Conservation (phyloP, 164 flowering plant species). For the Litsea cubeba region DNA sequence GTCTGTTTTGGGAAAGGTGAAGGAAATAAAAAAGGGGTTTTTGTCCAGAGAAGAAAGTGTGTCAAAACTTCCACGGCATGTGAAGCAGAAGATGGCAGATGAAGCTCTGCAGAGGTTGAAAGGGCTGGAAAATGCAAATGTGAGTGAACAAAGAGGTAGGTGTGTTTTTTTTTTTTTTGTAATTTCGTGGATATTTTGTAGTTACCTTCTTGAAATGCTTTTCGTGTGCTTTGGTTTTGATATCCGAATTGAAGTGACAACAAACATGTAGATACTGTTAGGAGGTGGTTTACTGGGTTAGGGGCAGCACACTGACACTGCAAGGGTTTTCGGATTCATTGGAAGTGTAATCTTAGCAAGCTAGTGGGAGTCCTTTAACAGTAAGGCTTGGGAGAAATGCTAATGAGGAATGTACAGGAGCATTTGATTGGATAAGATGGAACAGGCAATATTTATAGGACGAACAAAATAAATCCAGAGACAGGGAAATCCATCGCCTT, state of each 20-base stretch:
- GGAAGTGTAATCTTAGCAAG: not conserved
- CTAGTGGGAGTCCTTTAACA: not conserved
- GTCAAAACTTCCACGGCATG: conserved; percentile 33
- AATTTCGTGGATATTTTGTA: not conserved
- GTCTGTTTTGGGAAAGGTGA: conserved; percentile 37
- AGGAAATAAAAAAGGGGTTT: conserved; percentile 36
- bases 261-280: not conserved
- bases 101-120: conserved; percentile 58
- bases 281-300: not conserved
- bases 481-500: too few species aligned
- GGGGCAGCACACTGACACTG: not conserved
- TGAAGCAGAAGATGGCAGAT: conserved; percentile 58
- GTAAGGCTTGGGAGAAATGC: not conserved
- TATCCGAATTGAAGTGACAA: conserved; percentile 3
- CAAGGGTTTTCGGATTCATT: not conserved
- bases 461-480: too few species aligned
- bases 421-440: too few species aligned
- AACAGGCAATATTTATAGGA: too few species aligned
- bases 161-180: conserved; percentile 1
- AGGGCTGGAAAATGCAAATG: conserved; percentile 39
- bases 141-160: conserved; percentile 60
- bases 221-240: not conserved
- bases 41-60: conserved; percentile 24
- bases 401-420: not conserved
- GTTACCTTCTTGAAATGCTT: not conserved